Evolutionary conservation across 2,329 filamentous ascomycete species (phyloP), one percentile per base, ranked within the genome.

Genomic region (Penicillium sp.): DNA sequence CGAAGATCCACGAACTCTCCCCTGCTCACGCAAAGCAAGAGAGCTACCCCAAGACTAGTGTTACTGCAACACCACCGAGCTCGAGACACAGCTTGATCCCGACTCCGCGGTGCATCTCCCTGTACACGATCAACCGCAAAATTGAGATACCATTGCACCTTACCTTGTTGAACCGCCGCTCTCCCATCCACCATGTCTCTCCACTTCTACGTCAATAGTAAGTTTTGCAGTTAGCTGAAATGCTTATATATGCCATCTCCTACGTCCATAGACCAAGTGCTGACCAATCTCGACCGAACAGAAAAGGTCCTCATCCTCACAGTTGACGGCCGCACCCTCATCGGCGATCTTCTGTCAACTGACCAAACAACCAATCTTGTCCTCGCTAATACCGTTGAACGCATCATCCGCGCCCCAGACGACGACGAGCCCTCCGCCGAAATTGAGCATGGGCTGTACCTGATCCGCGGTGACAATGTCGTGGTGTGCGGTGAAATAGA

Each of bases 301-400:
- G 94, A 96, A 78, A 95, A 91, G 76, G 91, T 97, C 67, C 83
- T 92, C 57, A 88, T 97, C 70, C 84, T 97, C 62, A 97, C 94
- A 29, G 89, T 91, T 66, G 94, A 97, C 76, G 94, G 93, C 50
- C 88, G 93, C 68, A 96, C 91, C 46, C 79, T 93, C 23, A 83
- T 91, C 60, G 94, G 94, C 58, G 92, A 83, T 2, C 85, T 99
- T 53, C 81, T 93, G 48, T 91, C 90, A 44, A 92, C 89, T 72
- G 94, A 99, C 75, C 88, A 96, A 76, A 86, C 89, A 69, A 97
- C 94, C 65, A 99, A 99, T 76, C 79, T 99, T 61, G 92, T 97
- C 27, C 83, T 99, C 13, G 85, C 87, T 64, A 82, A 90, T 63
- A 91, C 93, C 4, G 80, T 92, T 60, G 94, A 99, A 76, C 89